Conservation (phyloP, 2,329 filamentous ascomycete genomes). For the Colletotrichum spinosum region DNA sequence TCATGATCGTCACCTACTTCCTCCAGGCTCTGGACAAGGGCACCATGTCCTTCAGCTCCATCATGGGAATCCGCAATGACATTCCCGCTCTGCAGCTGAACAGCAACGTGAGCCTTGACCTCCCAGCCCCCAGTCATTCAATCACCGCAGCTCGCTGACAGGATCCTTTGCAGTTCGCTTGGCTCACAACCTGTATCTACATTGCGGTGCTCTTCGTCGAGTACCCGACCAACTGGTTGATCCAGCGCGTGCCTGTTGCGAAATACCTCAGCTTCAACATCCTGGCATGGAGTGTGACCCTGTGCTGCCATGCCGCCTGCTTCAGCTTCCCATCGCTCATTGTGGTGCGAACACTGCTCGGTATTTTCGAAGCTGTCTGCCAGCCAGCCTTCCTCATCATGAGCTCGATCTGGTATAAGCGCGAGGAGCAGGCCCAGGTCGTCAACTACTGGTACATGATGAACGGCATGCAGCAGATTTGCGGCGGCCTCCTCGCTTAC, state of each 20-base stretch:
- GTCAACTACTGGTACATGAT: slow-evolving; percentile 46
- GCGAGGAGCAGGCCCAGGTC: slow-evolving; percentile 49
- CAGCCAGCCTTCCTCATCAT: slow-evolving; percentile 59
- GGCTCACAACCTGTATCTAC: slow-evolving; percentile 53
- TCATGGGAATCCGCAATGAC: slow-evolving; percentile 42
- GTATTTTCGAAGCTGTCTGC: slow-evolving; percentile 57
- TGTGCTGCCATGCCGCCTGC: slow-evolving; percentile 26
- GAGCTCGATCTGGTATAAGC: slow-evolving; percentile 44
- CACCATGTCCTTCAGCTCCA: slow-evolving; percentile 42
- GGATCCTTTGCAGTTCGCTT: slow-evolving; percentile 48
- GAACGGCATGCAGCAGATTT: slow-evolving; percentile 50
- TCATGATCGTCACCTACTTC: slow-evolving; percentile 63
- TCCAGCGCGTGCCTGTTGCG: slow-evolving; percentile 52
- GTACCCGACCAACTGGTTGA: slow-evolving; percentile 52
- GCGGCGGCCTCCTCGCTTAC: slow-evolving; percentile 53
- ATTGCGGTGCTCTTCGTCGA: slow-evolving; percentile 56
- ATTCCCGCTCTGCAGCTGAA: slow-evolving; percentile 15
- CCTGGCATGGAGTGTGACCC: slow-evolving; percentile 52
- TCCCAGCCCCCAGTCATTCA: neutral
- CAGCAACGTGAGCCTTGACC: slow-evolving; percentile 5
- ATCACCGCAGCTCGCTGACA: slow-evolving; percentile 42
- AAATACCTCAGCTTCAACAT: slow-evolving; percentile 52
- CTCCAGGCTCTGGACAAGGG: slow-evolving; percentile 50
- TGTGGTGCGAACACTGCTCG: slow-evolving; percentile 55
- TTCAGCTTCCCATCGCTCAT: slow-evolving; percentile 52